Percentiles rank a stretch among this genome's conserved stretches.
These are phyloP conservation scores for Epichloe amarillans DNA, from an alignment of 2,329 filamentous ascomycete genomes.

Conservation along the genomic window DNA sequence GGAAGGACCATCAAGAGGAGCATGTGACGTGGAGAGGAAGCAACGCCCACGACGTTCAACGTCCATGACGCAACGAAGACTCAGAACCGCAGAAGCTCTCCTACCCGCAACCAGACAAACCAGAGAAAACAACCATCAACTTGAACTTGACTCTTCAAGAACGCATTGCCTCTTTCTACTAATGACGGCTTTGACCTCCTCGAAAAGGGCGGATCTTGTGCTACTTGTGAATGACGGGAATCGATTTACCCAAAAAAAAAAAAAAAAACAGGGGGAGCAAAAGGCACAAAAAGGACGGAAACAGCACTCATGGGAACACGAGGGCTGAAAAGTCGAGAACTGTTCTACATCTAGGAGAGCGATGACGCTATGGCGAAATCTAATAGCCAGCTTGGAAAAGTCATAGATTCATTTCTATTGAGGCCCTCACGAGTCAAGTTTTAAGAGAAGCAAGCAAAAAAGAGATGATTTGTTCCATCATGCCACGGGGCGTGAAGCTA, in stretches of 20 bases:
- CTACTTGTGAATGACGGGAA: background rate
- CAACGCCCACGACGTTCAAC: background rate
- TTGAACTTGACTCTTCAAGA: constrained; percentile 3
- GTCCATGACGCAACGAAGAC: background rate
- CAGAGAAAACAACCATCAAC: constrained; percentile 6
- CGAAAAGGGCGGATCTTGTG: constrained; percentile 2
- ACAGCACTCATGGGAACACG: background rate
- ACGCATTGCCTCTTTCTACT: background rate
- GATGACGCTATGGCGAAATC: constrained; percentile 23
- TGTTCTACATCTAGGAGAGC: constrained; percentile 12
- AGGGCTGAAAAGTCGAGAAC: background rate
- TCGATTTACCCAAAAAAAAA: background rate
- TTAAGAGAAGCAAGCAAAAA: background rate
- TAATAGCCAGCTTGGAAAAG: constrained; percentile 23
- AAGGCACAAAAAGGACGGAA: background rate
- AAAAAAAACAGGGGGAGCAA: background rate
- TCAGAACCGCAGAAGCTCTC: background rate
- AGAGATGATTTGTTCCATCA: background rate
- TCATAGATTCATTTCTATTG: constrained; percentile 3
- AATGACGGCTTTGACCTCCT: constrained; percentile 1
- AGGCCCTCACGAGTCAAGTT: background rate
- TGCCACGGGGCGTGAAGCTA: background rate
- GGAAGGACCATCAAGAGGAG: background rate
- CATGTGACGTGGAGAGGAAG: background rate
- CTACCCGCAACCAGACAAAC: background rate